Evolutionary conservation across 2,329 filamentous ascomycete genomes (phyloP), one percentile per base, ranked within the genome.

Genomic region (Corynespora cassiicola): DNA sequence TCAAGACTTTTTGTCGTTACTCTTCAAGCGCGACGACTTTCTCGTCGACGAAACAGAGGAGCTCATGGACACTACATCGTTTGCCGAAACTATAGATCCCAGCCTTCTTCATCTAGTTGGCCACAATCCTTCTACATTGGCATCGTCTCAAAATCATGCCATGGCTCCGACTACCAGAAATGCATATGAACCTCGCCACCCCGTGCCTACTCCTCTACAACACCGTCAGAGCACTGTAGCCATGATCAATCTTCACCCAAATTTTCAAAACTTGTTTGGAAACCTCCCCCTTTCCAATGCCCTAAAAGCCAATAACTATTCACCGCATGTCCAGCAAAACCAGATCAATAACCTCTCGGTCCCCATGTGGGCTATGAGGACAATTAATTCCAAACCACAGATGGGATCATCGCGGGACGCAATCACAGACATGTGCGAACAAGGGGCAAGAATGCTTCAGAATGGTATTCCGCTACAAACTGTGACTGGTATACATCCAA

Each of bases 331-430:
- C 0, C 51, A 54, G 22, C 31, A 49, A 7, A 34, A 35, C 2
- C 47, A 49, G 5, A 35, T 39, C 3, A 42, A 38, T 14, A 54
- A 58, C 19, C 21, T 58, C 1, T 54, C 44, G 9, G 14, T 58
- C n/a, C 55, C 55, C 3, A 57, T 47, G 3, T 58, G 55, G 55
- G 45, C 55, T 6, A 58, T 58, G 55, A 45, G 55, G 36, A 47
- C 55, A 3, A 42, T 56, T 6, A 58, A 48, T 21, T 54, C 53
- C 2, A 32, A 41, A 7, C 46, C 52, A 1, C 53, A 57, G 19
- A 51, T 53, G 6, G 55, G 55, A 0, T 54, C 51, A 2, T 14
- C 56, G 2, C 45, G 31, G 16, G 26, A 40, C 12, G 46, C 42
- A 4, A 42, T 57, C 2, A 31, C 49, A 7, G 39, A 22, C 3